phyloP scores from a whole-genome alignment of 768 basidiomycete species.

The Fomitopsis serialis region DNA sequence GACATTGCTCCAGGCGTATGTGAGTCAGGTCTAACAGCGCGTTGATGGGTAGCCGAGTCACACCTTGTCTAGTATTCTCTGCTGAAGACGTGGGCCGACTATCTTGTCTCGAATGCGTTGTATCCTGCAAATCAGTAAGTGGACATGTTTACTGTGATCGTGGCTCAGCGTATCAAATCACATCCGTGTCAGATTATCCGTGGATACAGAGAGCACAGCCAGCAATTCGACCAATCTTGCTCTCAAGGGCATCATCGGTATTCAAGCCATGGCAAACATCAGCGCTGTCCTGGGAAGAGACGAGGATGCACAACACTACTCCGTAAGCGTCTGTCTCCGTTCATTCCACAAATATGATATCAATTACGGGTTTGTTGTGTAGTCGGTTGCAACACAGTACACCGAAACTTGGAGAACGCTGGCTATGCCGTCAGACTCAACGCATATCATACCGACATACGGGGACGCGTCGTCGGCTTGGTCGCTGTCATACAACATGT shows the following conservation, averaged over 20 bases:
- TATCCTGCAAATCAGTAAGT: constrained; percentile 5
- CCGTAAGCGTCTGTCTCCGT: background rate
- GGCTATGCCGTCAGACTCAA: background rate
- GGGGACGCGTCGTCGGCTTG: background rate
- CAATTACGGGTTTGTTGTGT: background rate
- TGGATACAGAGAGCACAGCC: background rate
- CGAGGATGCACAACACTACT: background rate
- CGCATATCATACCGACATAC: background rate
- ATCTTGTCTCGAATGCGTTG: constrained; percentile 14
- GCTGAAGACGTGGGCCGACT: constrained; percentile 18
- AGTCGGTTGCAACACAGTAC: background rate
- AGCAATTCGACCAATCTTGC: constrained; percentile 17
- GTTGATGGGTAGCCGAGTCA: background rate
- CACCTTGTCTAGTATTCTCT: constrained; percentile 14
- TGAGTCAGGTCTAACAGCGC: constrained; percentile 2
- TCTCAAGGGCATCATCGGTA: constrained; percentile 17
- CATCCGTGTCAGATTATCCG: background rate
- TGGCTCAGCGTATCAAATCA: background rate
- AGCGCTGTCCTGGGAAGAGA: background rate
- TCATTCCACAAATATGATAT: background rate
- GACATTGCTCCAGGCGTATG: constrained; percentile 14
- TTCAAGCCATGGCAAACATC: constrained; percentile 17
- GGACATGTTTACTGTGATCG: background rate
- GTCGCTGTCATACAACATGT: background rate
- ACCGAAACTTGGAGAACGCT: background rate